phyloP scores from a whole-genome alignment of 2,329 filamentous ascomycete species.

The Trichoderma breve region DNA sequence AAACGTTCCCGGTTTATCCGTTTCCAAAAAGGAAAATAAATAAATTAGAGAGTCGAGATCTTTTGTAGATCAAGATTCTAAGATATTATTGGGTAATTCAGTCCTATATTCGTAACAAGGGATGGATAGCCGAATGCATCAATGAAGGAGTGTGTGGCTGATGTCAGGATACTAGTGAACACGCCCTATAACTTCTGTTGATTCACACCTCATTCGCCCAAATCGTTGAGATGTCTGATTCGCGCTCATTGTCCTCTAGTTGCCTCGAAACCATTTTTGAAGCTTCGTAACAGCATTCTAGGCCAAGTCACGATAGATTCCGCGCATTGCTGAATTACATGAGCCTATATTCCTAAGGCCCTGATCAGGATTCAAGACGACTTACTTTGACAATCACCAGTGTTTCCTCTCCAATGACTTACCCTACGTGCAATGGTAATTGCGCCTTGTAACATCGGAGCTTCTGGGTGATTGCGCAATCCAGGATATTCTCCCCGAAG shows the following conservation, averaged over 20 bases:
- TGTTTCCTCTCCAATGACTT: no score
- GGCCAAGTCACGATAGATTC: no score
- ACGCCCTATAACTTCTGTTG: background rate
- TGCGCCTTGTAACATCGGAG: no score
- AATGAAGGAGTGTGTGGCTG: background rate
- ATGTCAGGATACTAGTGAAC: background rate
- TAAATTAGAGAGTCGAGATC: background rate
- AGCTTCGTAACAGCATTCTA: no score
- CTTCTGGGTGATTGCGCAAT: no score
- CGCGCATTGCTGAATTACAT: no score
- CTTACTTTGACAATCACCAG: no score
- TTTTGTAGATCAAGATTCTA: background rate
- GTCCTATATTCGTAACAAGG: background rate
- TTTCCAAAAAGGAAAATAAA: background rate
- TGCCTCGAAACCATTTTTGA: no score
- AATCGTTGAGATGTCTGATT: background rate
- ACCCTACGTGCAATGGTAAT: no score
- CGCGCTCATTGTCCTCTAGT: no score
- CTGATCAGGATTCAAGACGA: no score
- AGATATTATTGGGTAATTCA: background rate
- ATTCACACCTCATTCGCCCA: background rate
- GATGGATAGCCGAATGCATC: background rate
- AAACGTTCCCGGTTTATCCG: background rate
- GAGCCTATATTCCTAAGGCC: no score
- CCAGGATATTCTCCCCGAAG: accelerated